A percentile compares a stretch with the other conserved stretches of the same genome.
phyloP scores from a whole-genome alignment of 306 rosid genomes.

The Luffa aegyptiaca region DNA sequence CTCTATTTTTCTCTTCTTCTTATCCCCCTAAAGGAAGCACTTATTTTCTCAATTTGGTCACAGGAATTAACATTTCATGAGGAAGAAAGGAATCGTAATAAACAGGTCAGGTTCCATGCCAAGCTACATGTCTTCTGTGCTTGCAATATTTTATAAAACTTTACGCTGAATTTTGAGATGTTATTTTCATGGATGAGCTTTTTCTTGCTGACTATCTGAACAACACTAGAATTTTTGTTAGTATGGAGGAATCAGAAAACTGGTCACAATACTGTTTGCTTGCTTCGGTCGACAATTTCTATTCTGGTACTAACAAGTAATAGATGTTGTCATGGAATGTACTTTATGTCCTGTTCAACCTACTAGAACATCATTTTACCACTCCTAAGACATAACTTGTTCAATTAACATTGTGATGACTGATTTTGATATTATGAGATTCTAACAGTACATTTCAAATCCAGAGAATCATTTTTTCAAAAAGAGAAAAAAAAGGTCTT shows the following conservation, averaged over 20 bases:
- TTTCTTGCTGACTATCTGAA: neutral
- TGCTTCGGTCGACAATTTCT: neutral
- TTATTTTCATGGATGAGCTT: neutral
- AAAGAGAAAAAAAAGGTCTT: neutral
- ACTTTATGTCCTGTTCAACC: neutral
- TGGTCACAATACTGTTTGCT: neutral
- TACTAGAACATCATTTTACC: neutral
- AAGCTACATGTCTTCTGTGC: slow-evolving; percentile 4
- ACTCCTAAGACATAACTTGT: neutral
- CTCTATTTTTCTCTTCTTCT: neutral
- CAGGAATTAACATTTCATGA: slow-evolving; percentile 92
- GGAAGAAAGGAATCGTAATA: slow-evolving; percentile 85
- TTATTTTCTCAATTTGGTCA: slow-evolving; percentile 19
- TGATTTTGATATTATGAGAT: neutral
- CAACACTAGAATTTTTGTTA: neutral
- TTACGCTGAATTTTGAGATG: neutral
- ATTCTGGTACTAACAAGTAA: neutral
- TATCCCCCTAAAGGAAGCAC: neutral
- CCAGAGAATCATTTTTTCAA: neutral
- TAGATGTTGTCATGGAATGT: slow-evolving; percentile 2
- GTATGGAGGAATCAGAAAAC: neutral
- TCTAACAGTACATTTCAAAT: neutral
- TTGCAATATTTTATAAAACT: neutral
- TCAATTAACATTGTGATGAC: neutral
- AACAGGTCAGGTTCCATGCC: slow-evolving; percentile 51